Conservation (phyloP, 148 eudicot species). For the Camellia granthamiana region DNA sequence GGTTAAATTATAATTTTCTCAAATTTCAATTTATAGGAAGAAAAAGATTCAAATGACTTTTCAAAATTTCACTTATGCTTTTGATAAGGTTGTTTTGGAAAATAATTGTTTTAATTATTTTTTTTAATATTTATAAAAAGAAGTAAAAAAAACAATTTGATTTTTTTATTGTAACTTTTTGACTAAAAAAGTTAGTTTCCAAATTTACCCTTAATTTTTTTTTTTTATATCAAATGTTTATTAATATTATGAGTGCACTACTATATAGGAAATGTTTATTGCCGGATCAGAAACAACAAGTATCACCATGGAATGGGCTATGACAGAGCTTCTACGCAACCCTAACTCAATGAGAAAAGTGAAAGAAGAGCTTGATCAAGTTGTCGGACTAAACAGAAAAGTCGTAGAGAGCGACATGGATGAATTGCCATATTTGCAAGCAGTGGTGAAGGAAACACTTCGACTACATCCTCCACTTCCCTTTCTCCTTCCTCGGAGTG, state of each 20-base stretch:
- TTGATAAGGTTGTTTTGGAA: too few relatives aligned
- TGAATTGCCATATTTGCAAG: slow-evolving; percentile 1
- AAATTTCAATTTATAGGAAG: neutral
- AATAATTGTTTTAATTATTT: too few relatives aligned
- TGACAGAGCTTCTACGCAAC: slow-evolving; percentile 12
- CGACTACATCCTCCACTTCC: neutral
- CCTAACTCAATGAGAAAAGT: neutral
- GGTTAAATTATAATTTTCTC: too few relatives aligned
- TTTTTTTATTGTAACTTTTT: too few relatives aligned
- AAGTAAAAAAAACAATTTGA: too few relatives aligned
- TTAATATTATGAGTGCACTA: too few relatives aligned
- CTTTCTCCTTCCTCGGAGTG: neutral
- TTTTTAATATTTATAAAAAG: too few relatives aligned
- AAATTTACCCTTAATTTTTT: too few relatives aligned
- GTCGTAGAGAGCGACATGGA: slow-evolving; percentile 15
- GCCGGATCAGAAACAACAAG: slow-evolving; percentile 20
- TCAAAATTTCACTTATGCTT: neutral
- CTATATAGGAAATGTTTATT: slow-evolving; percentile 13
- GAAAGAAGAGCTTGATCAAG: slow-evolving; percentile 7
- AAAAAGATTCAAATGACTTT: neutral
- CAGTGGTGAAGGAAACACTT: slow-evolving; percentile 5
- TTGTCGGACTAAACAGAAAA: neutral
- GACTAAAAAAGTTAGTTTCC: too few relatives aligned
- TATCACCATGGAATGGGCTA: slow-evolving; percentile 9
- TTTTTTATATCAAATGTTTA: too few relatives aligned